A percentile compares a stretch with the other conserved stretches of the same genome.
These are phyloP conservation scores for Citrus inodora DNA, from an alignment of 345 rosid genomes.

Conservation along the genomic window DNA sequence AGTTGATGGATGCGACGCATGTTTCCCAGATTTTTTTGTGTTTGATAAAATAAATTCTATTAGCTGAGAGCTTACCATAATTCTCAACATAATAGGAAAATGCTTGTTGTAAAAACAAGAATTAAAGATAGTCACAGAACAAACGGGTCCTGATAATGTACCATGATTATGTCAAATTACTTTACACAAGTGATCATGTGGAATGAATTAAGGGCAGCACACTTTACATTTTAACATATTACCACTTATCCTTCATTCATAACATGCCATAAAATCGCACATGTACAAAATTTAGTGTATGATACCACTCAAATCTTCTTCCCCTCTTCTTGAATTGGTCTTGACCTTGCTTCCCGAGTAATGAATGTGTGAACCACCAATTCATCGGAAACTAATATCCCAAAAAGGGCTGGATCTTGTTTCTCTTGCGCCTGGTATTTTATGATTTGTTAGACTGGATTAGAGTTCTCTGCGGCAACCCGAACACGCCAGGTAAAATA, in stretches of 20 bases:
- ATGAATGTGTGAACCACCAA: background rate
- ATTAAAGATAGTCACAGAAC: background rate
- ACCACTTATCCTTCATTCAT: background rate
- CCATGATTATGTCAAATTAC: background rate
- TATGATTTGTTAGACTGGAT: conserved; percentile 37
- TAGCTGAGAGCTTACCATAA: background rate
- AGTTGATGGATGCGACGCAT: too few species aligned
- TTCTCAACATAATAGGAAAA: background rate
- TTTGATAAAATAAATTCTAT: too few species aligned
- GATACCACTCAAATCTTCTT: background rate
- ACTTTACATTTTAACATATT: background rate
- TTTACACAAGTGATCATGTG: background rate
- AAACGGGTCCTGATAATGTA: too few species aligned
- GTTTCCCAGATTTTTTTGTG: background rate
- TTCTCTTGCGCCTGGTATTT: background rate
- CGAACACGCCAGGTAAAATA: conserved; percentile 43
- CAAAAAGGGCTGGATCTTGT: background rate
- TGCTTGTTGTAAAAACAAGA: background rate
- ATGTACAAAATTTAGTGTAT: background rate
- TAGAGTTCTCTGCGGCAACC: conserved; percentile 32
- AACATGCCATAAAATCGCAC: background rate
- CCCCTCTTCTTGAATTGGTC: background rate
- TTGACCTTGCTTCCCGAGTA: background rate
- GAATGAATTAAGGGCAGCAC: too few species aligned
- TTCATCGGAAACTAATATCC: background rate